Conservation (phyloP, 73 alveolate genomes). For the Uronychia setigera region DNA sequence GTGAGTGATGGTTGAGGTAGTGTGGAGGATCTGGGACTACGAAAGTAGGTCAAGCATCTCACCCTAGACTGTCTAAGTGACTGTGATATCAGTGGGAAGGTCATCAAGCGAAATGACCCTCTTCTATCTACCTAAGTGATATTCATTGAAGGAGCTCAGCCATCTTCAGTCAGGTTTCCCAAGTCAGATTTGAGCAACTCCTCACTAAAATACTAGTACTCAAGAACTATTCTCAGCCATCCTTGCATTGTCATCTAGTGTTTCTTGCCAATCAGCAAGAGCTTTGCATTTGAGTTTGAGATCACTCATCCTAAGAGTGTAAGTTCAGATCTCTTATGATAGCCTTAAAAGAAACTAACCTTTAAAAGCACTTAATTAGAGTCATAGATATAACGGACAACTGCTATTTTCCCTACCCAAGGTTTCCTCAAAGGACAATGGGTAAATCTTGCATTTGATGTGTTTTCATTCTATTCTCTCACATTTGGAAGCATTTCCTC, state of each 20-base stretch:
- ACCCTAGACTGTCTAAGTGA: neutral
- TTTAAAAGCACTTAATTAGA: neutral
- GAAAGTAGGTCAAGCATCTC: neutral
- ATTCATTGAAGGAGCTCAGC: neutral
- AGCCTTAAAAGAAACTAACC: neutral
- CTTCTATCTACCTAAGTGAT: neutral
- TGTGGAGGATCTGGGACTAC: neutral
- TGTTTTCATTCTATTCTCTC: neutral
- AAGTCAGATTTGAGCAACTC: neutral
- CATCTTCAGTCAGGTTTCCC: neutral
- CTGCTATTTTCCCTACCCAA: neutral
- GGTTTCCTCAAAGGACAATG: neutral
- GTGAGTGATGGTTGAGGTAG: conserved; percentile 4
- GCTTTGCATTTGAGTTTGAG: neutral
- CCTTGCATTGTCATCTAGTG: neutral
- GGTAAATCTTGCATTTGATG: neutral
- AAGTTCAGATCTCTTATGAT: neutral
- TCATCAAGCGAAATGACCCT: neutral
- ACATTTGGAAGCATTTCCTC: neutral
- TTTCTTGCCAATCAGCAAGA: neutral
- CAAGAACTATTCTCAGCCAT: neutral
- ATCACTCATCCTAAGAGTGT: neutral
- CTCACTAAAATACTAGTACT: neutral
- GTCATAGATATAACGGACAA: neutral
- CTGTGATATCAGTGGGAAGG: neutral